phyloP scores from a whole-genome alignment of 2,329 filamentous ascomycete species.

The Davidsoniella eucalypti region DNA sequence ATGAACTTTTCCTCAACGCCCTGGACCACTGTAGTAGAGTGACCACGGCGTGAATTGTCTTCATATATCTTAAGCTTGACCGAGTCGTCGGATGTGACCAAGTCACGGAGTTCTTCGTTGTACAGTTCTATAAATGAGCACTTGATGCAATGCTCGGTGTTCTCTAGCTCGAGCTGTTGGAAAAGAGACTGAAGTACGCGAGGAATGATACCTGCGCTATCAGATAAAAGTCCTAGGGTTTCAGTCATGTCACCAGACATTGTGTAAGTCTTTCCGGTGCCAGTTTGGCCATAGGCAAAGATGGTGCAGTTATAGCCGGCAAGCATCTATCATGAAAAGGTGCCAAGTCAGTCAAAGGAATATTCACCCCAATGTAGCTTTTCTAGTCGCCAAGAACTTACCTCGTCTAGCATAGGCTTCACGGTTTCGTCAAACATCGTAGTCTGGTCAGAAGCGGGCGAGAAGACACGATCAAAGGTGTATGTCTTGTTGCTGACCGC shows the following conservation, averaged over 20 bases:
- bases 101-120: slow-evolving; percentile 88
- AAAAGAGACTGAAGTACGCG: slow-evolving; percentile 79
- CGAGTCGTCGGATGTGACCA: slow-evolving; percentile 67
- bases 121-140: slow-evolving; percentile 98
- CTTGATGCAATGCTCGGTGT: slow-evolving; percentile 76
- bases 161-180: slow-evolving; percentile 61
- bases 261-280: slow-evolving; percentile 96
- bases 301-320: slow-evolving; percentile 95
- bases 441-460: slow-evolving; percentile 78
- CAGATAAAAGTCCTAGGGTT: slow-evolving; percentile 67
- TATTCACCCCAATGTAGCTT: neutral
- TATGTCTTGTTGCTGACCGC: slow-evolving; percentile 93
- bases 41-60: slow-evolving; percentile 72
- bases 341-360: neutral
- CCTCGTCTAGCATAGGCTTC: slow-evolving; percentile 81
- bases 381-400: slow-evolving; percentile 24
- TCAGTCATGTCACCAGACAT: slow-evolving; percentile 98
- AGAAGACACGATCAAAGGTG: slow-evolving; percentile 93
- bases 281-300: slow-evolving; percentile 95
- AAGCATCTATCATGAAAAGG: slow-evolving; percentile 48
- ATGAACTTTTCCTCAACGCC: slow-evolving; percentile 97
- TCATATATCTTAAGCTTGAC: slow-evolving; percentile 92
- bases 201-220: slow-evolving; percentile 88
- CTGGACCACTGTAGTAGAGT: slow-evolving; percentile 74
- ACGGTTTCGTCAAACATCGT: slow-evolving; percentile 96